Evolutionary conservation across 2,329 filamentous ascomycete species (phyloP), one percentile per base, ranked within the genome.

Genomic region (Bipolaris oryzae): DNA sequence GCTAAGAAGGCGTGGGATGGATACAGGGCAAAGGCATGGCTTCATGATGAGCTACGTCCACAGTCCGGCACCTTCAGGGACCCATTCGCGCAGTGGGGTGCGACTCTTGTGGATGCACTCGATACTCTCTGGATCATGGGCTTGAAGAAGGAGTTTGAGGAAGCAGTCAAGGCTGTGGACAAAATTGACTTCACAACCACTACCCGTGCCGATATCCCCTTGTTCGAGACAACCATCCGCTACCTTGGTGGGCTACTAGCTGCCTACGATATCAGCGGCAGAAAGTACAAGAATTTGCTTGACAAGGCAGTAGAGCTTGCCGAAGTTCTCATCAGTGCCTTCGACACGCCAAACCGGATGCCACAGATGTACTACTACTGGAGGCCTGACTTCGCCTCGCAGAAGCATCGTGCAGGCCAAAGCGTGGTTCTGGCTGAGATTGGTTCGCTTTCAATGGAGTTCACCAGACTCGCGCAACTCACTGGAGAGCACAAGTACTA

Each of bases 51-150:
- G 78, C 78, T 98, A 15, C 83, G 79, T 42, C 95, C 95, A 1
- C 80, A 94, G 9, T 84, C 85, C 28, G 87, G 87, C 49, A 79
- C 78, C 13, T 86, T 81, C 62, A 85, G 86, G 16, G 90, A 97
- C 71, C 91, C 92, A 0, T 98, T 98, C 75, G 94, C 92, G 71
- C 91, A 90, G 47, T 96, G 92, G 92, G 90, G 90, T 16, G 92
- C 92, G 15, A 96, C 92, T 0, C 74, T 96, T 58, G 90, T 96
- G 5, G 92, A 96, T 78, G 55, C 85, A 2, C 78, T 89, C 50
- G 89, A 91, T 69, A 86, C 86, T n/a, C 78, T 91, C 13, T 90
- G 88, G 87, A 88, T 91, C 61, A 87, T 91, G 84, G 88, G 83
- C 3, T 64, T 90, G 69, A 82, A 81, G 59, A 78, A 84, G 0